These are phyloP conservation scores for Moesziomyces sp. DNA, from an alignment of 1,284 basidiomycete species.

Conservation along the genomic window DNA sequence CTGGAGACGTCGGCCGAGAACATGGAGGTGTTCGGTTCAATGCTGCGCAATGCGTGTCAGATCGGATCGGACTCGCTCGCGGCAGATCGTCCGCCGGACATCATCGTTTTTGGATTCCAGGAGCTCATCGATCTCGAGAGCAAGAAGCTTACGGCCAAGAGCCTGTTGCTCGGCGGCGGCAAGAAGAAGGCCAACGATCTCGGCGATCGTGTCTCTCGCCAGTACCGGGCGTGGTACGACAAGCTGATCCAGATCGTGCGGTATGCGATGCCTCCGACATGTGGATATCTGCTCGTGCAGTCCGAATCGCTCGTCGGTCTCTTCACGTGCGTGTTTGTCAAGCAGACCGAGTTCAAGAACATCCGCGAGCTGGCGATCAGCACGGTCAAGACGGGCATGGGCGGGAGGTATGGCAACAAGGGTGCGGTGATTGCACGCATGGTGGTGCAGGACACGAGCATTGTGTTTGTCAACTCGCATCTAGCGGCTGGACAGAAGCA, in stretches of 20 bases:
- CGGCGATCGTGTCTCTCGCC: slow-evolving; percentile 49
- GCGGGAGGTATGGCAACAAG: slow-evolving; percentile 95
- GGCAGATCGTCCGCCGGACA: slow-evolving; percentile 75
- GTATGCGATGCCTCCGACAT: slow-evolving; percentile 59
- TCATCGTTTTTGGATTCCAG: slow-evolving; percentile 93
- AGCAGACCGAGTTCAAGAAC: slow-evolving; percentile 70
- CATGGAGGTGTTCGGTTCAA: slow-evolving; percentile 51
- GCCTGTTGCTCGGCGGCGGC: slow-evolving; percentile 56
- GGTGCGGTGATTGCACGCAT: slow-evolving; percentile 92
- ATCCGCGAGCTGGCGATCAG: slow-evolving; percentile 80
- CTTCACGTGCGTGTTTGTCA: slow-evolving; percentile 87
- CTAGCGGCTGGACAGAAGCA: slow-evolving; percentile 91
- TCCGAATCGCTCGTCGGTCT: slow-evolving; percentile 91
- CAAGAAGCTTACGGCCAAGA: slow-evolving; percentile 82
- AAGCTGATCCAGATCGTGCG: slow-evolving; percentile 56
- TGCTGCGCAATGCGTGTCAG: slow-evolving; percentile 49
- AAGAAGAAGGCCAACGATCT: slow-evolving; percentile 55
- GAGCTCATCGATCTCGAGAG: slow-evolving; percentile 94
- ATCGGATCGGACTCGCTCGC: slow-evolving; percentile 22
- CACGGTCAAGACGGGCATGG: slow-evolving; percentile 89
- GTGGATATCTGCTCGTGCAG: slow-evolving; percentile 80
- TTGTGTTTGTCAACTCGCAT: slow-evolving; percentile 96
- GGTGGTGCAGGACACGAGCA: slow-evolving; percentile 78
- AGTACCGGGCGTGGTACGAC: slow-evolving; percentile 59
- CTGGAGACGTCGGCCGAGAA: slow-evolving; percentile 69